A percentile compares a stretch with the other conserved stretches of the same genome.
phyloP scores from a whole-genome alignment of 2,329 filamentous ascomycete genomes.

The Beauveria rudraprayagi region DNA sequence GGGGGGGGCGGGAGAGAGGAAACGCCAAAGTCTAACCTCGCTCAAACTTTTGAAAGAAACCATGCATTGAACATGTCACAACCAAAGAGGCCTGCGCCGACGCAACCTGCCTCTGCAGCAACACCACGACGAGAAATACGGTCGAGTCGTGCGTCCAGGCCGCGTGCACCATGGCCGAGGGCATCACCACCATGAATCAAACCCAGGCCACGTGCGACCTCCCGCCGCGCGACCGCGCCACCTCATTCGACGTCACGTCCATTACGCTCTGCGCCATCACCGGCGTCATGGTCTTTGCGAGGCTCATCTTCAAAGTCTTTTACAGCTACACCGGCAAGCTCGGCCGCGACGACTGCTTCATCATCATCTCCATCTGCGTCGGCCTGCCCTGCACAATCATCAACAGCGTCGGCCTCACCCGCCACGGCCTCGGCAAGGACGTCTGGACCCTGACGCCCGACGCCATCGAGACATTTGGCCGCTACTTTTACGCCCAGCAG shows the following conservation, averaged over 20 bases:
- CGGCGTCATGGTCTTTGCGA: constrained; percentile 32
- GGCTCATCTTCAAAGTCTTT: constrained; percentile 31
- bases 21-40: not conserved
- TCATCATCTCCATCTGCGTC: constrained; percentile 20
- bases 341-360: constrained; percentile 31
- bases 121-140: not conserved
- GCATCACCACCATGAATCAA: constrained; percentile 14
- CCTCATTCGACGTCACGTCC: constrained; percentile 26
- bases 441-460: constrained; percentile 39
- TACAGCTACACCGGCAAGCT: constrained; percentile 24
- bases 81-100: not conserved
- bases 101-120: not conserved
- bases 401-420: constrained; percentile 22
- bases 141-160: not conserved
- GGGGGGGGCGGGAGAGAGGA: not conserved
- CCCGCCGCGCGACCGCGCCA: constrained; percentile 23
- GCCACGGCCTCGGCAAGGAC: constrained; percentile 40
- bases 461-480: constrained; percentile 34
- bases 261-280: constrained; percentile 27
- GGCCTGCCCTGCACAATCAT: constrained; percentile 26
- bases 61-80: not conserved
- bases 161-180: not conserved
- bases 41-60: not conserved
- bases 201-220: constrained; percentile 21
- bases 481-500: constrained; percentile 35